Base-by-base conservation (phyloP, 2,329 filamentous ascomycete species). In the Phoma sp. region DNA sequence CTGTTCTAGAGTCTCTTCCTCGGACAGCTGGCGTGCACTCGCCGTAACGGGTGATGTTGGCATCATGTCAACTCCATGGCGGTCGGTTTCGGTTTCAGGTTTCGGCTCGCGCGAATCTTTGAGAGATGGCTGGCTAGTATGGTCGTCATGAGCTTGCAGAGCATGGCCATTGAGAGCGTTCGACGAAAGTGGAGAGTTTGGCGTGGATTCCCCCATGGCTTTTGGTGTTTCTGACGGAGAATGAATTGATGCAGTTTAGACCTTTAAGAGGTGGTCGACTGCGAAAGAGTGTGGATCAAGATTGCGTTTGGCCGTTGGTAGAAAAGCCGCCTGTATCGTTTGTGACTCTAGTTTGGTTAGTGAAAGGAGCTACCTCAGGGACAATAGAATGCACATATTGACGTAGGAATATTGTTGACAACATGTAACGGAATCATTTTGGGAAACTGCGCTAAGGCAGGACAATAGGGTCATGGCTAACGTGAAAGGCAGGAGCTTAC, bases 301-400 rank as follows among this genome's bases (percentile, higher is more conserved):
- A 13, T 4, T 37, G 22, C 10, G n/a, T 11, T 4, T 41, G 22
- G 9, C 7, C 23, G 18, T 40, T 18, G 9, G 13, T 24, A 7
- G 11, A n/a, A 38, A 32, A 13, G 45, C 10, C 9, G 8, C n/a
- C 10, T 2, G 37, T 9, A 2, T n/a, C 24, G 40, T 41, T 46
- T 54, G 46, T 33, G 10, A 13, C 33, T 9, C 52, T 55, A 36
- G 30, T 24, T 47, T 50, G 45, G 40, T 49, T 30, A 49, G 46
- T 29, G 11, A 36, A 18, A 18, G 18, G 18, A 18, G 2, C 18
- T 18, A 18, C 18, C 18, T 18, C 18, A 18, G 18, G 18, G 18
- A 18, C 18, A 18, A 18, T 18, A 18, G 18, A 18, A 18, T 18
- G 18, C 18, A 18, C 8, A 39, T 4, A 4, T 41, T 41, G 23